phyloP scores from a whole-genome alignment of 192 early-diverging fungal species.

The Coemansia sp. region DNA sequence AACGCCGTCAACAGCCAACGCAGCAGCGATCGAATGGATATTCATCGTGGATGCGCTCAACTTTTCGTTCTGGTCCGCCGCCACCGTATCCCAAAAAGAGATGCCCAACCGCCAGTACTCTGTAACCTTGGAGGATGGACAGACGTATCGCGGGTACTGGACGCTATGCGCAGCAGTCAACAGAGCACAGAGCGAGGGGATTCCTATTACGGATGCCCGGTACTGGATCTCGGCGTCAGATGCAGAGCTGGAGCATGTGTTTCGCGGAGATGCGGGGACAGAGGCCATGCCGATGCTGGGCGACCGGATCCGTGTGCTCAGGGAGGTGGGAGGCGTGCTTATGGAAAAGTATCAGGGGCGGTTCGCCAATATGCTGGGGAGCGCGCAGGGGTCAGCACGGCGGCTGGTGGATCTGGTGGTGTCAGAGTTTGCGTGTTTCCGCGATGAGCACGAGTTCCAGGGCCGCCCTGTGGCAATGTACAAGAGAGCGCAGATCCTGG shows the following conservation, averaged over 20 bases:
- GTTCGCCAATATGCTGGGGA: conserved; percentile 62
- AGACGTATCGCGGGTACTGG: conserved; percentile 80
- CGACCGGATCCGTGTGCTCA: conserved; percentile 64
- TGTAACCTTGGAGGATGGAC: conserved; percentile 61
- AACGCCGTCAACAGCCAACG: conserved; percentile 65
- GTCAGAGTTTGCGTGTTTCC: conserved; percentile 66
- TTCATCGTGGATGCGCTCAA: conserved; percentile 84
- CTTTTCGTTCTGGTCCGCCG: conserved; percentile 83
- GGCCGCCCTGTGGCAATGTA: conserved; percentile 65
- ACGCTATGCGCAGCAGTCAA: conserved; percentile 78
- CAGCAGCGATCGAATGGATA: conserved; percentile 71
- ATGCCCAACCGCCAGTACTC: conserved; percentile 59
- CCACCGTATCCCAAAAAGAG: too few relatives aligned
- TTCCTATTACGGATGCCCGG: conserved; percentile 64
- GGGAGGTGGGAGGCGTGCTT: conserved; percentile 73
- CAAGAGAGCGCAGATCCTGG: conserved; percentile 85
- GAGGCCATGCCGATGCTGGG: conserved; percentile 65
- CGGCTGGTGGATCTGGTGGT: conserved; percentile 62
- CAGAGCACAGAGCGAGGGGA: conserved; percentile 63
- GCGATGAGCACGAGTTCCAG: conserved; percentile 64
- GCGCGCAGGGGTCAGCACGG: conserved; percentile 59
- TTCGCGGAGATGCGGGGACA: conserved; percentile 60
- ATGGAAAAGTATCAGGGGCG: conserved; percentile 62
- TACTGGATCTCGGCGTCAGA: conserved; percentile 52
- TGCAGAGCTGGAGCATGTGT: conserved; percentile 59